These are phyloP conservation scores for Boletus speciosus DNA, from an alignment of 768 basidiomycete genomes.

Conservation along the genomic window DNA sequence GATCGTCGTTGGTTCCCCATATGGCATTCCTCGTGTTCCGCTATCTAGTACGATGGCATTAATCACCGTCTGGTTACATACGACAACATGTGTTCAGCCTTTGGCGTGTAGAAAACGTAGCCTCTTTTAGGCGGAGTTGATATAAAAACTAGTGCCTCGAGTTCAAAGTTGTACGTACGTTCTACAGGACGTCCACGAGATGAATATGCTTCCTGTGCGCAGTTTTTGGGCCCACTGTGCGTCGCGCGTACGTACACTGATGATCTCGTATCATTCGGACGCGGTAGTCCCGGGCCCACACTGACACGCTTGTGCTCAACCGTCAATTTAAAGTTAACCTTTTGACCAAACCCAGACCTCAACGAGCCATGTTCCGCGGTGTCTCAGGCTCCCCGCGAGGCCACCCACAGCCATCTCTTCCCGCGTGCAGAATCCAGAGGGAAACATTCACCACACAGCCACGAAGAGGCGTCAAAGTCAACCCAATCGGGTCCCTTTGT, in stretches of 20 bases:
- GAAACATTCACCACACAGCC: not conserved
- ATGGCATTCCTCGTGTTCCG: slow-evolving; percentile 10
- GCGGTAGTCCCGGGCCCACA: too few species aligned
- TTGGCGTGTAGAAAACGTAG: not conserved
- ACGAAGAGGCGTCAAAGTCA: not conserved
- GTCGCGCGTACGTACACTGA: too few species aligned
- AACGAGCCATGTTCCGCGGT: too few species aligned
- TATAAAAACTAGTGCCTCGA: not conserved
- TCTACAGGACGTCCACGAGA: not conserved
- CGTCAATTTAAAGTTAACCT: not conserved
- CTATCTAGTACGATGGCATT: slow-evolving; percentile 8
- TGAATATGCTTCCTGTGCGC: not conserved
- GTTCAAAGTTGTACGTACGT: not conserved
- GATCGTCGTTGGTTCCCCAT: not conserved
- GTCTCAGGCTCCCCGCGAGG: too few species aligned
- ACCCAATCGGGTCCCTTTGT: too few species aligned
- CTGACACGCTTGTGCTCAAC: too few species aligned
- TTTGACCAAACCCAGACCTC: not conserved
- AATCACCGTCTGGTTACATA: slow-evolving; percentile 12
- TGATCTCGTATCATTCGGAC: too few species aligned
- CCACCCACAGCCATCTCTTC: not conserved
- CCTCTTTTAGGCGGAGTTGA: not conserved
- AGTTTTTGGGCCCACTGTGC: not conserved
- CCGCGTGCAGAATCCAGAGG: too few species aligned
- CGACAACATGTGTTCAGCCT: not conserved